Conservation (phyloP, 805 yeast genomes). For the Komagataella pseudopastoris region DNA sequence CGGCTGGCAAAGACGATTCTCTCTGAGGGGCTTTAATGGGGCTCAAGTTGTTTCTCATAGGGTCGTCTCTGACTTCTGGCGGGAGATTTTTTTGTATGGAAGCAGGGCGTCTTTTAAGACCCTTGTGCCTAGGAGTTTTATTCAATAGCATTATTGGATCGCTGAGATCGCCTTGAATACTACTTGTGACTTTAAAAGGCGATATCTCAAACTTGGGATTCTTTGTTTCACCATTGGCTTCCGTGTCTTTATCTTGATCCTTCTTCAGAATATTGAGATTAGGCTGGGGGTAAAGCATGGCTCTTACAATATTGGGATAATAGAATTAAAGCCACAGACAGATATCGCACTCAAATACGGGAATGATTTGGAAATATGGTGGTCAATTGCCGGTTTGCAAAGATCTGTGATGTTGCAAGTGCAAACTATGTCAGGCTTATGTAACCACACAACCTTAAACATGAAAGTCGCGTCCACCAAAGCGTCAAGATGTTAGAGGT, state of each 20-base stretch:
- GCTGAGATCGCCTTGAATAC: not conserved
- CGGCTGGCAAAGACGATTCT: not conserved
- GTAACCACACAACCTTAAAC: not conserved
- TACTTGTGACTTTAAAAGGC: not conserved
- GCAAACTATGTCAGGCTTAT: not conserved
- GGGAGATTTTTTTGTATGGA: not conserved
- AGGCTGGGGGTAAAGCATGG: not conserved
- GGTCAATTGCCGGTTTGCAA: not conserved
- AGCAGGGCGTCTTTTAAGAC: not conserved
- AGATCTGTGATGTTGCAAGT: not conserved
- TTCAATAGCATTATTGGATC: not conserved
- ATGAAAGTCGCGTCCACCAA: not conserved
- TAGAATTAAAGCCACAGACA: not conserved
- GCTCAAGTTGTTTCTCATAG: not conserved
- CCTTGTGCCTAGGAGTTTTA: not conserved
- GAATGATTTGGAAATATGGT: not conserved
- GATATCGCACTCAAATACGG: not conserved
- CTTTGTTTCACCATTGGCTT: not conserved
- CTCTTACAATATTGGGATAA: not conserved
- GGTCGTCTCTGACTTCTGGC: not conserved
- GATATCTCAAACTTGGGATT: not conserved
- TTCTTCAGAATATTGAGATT: not conserved
- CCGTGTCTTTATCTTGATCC: not conserved
- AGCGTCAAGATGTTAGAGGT: not conserved
- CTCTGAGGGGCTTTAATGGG: not conserved